phyloP scores from a whole-genome alignment of 106 monocot species.

The Iris macrosiphon region DNA sequence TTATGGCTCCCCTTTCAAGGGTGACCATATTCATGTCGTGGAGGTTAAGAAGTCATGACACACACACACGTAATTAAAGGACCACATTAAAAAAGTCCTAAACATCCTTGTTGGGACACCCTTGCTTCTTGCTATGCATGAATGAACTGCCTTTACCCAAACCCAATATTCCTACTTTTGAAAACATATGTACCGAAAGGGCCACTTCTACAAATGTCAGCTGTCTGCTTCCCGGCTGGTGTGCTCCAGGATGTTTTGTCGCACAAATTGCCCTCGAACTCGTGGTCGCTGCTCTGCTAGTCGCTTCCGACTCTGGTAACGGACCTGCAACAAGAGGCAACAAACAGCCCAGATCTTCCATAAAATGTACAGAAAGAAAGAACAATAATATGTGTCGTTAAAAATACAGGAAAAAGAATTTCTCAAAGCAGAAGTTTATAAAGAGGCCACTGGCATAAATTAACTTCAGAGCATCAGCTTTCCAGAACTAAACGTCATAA shows the following conservation, averaged over 20 bases:
- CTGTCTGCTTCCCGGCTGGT: slow-evolving; percentile 16
- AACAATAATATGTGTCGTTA: not conserved
- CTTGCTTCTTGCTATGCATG: not conserved
- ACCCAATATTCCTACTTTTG: slow-evolving; percentile 1
- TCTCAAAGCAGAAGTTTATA: not conserved
- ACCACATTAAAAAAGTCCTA: slow-evolving; percentile 4
- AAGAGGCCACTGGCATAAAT: too few species aligned
- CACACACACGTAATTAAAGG: not conserved
- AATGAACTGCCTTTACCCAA: slow-evolving; percentile 5
- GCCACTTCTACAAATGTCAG: slow-evolving; percentile 1
- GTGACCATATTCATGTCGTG: not conserved
- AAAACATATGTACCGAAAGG: not conserved
- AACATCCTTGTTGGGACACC: not conserved
- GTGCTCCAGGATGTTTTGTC: slow-evolving; percentile 20
- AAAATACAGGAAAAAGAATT: not conserved
- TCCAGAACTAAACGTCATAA: too few species aligned
- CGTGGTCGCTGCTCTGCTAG: slow-evolving; percentile 91
- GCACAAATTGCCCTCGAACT: slow-evolving; percentile 77
- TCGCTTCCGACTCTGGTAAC: slow-evolving; percentile 83
- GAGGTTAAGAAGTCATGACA: slow-evolving; percentile 3
- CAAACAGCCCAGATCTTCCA: not conserved
- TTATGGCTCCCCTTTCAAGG: slow-evolving; percentile 11
- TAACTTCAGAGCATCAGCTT: too few species aligned
- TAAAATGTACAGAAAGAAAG: not conserved
- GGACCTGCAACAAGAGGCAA: slow-evolving; percentile 51